Evolutionary conservation across 2,329 filamentous ascomycete species (phyloP), one percentile per base, ranked within the genome.

Genomic region (Pseudogymnoascus sp.): DNA sequence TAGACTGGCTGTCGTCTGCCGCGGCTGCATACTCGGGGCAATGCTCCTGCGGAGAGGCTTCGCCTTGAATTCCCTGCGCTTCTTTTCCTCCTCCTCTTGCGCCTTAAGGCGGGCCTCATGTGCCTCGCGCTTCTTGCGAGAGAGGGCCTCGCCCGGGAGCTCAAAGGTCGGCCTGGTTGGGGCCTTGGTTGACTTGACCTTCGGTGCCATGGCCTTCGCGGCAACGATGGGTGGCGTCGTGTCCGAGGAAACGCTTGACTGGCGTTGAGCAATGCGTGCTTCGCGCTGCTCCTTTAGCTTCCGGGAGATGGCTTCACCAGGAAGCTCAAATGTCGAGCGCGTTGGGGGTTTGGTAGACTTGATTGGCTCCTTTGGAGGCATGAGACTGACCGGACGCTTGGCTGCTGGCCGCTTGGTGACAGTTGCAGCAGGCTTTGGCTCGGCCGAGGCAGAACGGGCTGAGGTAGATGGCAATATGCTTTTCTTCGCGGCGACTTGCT

Each of bases 51-150:
- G 80, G 38, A 84, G 71, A 17, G 85, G 85, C 37, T 79, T 79
- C 5, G 85, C 85, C 72, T 86, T 88, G 77, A 88, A 88, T 69
- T 87, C 83, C 63, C 85, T 82, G 63, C 80, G 79, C 72, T 79
- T 83, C 23, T 77, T 80, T 65, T 85, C 82, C 67, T 86, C 84
- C 67, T 87, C 84, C 68, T 85, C 83, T 68, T 86, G 79, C 3
- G 78, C 79, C 65, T 76, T 80, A 46, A 87, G 73, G 66, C 79
- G 81, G 64, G 82, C 77, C 68, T 86, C 80, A 62, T 80, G 77
- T 70, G 84, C 77, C 74, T 87, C 79, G 67, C 80, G 77, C 75
- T 85, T 74, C 60, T 67, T 71, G 31, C 71, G 69, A 56, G 73
- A 74, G 60, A 87, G 81, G 3, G 81, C 82, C 69, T 88, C 86